A percentile compares a stretch with the other conserved stretches of the same genome.
Evolutionary conservation across 768 basidiomycete genomes (phyloP).

Genomic region (Glaciozyma martinii): DNA sequence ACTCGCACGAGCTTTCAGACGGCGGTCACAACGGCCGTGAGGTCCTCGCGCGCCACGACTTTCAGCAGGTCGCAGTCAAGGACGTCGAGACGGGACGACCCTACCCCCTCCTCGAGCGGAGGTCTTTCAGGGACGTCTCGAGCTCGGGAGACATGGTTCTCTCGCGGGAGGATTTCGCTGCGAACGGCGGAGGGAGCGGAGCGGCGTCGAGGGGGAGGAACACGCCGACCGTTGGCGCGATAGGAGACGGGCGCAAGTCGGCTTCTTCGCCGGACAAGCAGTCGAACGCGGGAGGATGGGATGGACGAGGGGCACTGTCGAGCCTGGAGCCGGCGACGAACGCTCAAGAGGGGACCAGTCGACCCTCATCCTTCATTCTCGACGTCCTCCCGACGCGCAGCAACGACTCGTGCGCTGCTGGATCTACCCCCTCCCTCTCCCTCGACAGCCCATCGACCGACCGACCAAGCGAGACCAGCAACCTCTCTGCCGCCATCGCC

Average conservation of each 20-base stretch:
- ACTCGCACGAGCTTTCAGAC: neutral
- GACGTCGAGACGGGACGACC: conserved; percentile 1
- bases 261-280: neutral
- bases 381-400: conserved; percentile 19
- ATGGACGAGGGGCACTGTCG: neutral
- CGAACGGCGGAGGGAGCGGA: neutral
- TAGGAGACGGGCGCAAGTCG: conserved; percentile 17
- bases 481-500: neutral
- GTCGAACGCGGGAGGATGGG: neutral
- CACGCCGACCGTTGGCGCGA: conserved; percentile 8
- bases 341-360: conserved; percentile 11
- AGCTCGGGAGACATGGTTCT: conserved; percentile 13
- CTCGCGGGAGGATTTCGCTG: neutral
- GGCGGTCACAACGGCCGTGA: neutral
- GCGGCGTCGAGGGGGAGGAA: neutral
- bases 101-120: conserved; percentile 13
- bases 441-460: neutral
- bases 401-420: neutral
- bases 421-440: neutral
- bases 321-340: neutral
- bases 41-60: neutral
- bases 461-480: neutral
- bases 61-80: neutral
- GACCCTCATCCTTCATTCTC: conserved; percentile 28
- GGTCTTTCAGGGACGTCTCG: conserved; percentile 12